A percentile compares a stretch with the other conserved stretches of the same genome.
phyloP scores from a whole-genome alignment of 257 asterid species.

The Coffea canephora region DNA sequence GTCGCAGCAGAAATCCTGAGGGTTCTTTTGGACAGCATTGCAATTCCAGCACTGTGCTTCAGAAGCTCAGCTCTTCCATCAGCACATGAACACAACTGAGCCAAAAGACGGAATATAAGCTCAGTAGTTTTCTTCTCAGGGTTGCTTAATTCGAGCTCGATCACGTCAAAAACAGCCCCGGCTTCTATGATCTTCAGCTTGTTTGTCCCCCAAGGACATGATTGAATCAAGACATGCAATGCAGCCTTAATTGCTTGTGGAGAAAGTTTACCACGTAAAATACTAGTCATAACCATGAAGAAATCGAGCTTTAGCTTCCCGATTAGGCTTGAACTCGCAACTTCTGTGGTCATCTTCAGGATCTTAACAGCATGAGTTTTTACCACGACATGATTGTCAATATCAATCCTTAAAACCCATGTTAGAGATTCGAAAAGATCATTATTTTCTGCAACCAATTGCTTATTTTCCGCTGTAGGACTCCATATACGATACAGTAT shows the following conservation, averaged over 20 bases:
- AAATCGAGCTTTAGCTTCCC: constrained; percentile 36
- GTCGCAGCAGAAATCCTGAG: constrained; percentile 63
- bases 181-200: constrained; percentile 47
- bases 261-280: constrained; percentile 23
- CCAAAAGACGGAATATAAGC: constrained; percentile 48
- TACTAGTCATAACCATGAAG: constrained; percentile 27
- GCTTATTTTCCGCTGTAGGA: constrained; percentile 36
- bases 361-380: constrained; percentile 42
- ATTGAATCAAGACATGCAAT: constrained; percentile 45
- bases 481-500: constrained; percentile 55
- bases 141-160: constrained; percentile 51
- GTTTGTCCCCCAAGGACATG: constrained; percentile 48
- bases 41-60: constrained; percentile 65
- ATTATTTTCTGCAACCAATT: constrained; percentile 36
- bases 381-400: constrained; percentile 11
- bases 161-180: constrained; percentile 45
- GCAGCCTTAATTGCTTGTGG: constrained; percentile 36
- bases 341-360: constrained; percentile 34
- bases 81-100: constrained; percentile 65
- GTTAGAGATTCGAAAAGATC: constrained; percentile 42
- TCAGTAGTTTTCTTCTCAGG: constrained; percentile 47
- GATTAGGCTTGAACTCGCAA: constrained; percentile 19
- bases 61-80: constrained; percentile 79
- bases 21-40: constrained; percentile 56
- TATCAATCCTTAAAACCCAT: constrained; percentile 37